phyloP scores from a whole-genome alignment of 2,329 filamentous ascomycete genomes.

The Stenocarpella maydis region DNA sequence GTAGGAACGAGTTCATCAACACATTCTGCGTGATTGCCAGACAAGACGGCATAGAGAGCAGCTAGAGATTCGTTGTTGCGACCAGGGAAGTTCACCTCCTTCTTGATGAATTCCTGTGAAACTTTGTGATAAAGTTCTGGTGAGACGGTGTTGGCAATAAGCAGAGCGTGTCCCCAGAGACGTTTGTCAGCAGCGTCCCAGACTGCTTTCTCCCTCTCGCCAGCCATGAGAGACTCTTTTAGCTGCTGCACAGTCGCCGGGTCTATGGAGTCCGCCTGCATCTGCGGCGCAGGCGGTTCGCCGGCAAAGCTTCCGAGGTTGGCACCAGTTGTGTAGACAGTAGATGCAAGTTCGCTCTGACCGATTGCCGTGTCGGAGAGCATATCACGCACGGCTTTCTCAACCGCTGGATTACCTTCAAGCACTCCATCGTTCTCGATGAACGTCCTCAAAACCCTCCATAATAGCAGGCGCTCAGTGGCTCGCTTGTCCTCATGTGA shows the following conservation, averaged over 20 bases:
- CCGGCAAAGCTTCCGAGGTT: constrained; percentile 33
- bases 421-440: constrained; percentile 87
- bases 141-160: constrained; percentile 82
- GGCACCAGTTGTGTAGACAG: constrained; percentile 38
- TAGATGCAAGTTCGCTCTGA: constrained; percentile 39
- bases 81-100: constrained; percentile 86
- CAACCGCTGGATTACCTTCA: constrained; percentile 75
- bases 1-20: constrained; percentile 94
- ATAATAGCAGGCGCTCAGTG: constrained; percentile 83
- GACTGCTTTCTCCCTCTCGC: constrained; percentile 88
- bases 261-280: constrained; percentile 70
- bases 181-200: constrained; percentile 94
- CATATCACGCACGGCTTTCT: constrained; percentile 78
- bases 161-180: constrained; percentile 95
- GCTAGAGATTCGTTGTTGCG: constrained; percentile 87
- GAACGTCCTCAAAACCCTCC: constrained; percentile 84
- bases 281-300: constrained; percentile 40
- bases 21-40: constrained; percentile 92
- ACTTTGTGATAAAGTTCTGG: constrained; percentile 91
- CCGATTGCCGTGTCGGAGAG: constrained; percentile 67
- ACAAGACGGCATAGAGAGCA: constrained; percentile 91
- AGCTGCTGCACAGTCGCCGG: constrained; percentile 74
- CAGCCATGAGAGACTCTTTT: constrained; percentile 75
- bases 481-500: constrained; percentile 73
- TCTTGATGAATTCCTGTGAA: constrained; percentile 92